Evolutionary conservation across 371 early-diverging fungal genomes (phyloP).

Genomic region (Lichtheimia corymbifera): DNA sequence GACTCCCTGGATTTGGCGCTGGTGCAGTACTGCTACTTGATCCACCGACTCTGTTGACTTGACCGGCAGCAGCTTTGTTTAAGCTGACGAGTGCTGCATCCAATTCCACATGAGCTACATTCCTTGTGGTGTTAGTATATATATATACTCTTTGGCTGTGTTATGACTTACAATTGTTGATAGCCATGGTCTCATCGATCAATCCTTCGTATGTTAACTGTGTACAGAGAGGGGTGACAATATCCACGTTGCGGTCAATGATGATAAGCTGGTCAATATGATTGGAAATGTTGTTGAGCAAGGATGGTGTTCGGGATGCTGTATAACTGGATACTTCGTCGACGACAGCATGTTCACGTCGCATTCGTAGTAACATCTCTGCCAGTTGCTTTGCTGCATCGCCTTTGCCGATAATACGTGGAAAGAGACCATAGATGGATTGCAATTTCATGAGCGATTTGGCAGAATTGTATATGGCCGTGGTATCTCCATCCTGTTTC

Average conservation of each 20-base stretch:
- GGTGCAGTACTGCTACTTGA: conserved; percentile 2
- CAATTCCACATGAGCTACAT: conserved; percentile 61
- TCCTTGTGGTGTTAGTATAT: not conserved
- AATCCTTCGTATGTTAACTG: conserved; percentile 94
- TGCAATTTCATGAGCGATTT: conserved; percentile 87
- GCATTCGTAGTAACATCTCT: conserved; percentile 82
- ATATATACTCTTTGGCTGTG: not conserved
- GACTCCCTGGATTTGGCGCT: conserved; percentile 15
- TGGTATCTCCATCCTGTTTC: conserved; percentile 79
- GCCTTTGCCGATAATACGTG: conserved; percentile 90
- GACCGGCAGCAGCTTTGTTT: conserved; percentile 25
- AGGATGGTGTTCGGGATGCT: conserved; percentile 37
- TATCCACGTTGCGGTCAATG: conserved; percentile 87
- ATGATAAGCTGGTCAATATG: conserved; percentile 88
- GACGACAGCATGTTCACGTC: conserved; percentile 72
- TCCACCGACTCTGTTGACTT: not conserved
- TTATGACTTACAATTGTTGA: conserved; percentile 53
- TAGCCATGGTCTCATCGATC: conserved; percentile 80
- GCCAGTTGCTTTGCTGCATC: conserved; percentile 78
- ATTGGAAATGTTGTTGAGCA: conserved; percentile 57
- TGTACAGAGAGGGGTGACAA: conserved; percentile 89
- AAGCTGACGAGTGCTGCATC: conserved; percentile 52
- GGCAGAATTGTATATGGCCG: conserved; percentile 78
- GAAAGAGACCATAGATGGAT: conserved; percentile 83
- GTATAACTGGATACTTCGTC: conserved; percentile 49